Evolutionary conservation across 2,329 filamentous ascomycete species (phyloP), one percentile per base, ranked within the genome.

Genomic region (Trichoderma afroharzianum): DNA sequence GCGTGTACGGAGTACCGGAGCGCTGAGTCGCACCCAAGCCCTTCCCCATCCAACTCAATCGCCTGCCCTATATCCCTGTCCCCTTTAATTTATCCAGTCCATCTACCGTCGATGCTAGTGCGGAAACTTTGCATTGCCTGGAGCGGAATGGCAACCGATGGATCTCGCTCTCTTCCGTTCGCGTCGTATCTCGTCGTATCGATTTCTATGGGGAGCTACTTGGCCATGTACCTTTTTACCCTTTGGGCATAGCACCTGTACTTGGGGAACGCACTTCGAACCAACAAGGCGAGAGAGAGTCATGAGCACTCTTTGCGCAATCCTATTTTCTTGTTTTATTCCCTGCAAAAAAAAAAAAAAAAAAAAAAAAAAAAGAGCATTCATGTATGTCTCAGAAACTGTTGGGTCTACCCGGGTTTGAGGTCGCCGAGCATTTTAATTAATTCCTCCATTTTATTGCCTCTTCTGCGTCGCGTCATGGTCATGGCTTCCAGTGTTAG

Each of bases 81-180:
- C 39, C 67, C 59, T 63, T 70, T 70, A 55, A 55, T 70, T 70
- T 70, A 62, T 55, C 59, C 59, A 70, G 59, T 53, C 43, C 68
- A 70, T 63, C 59, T 71, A 66, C 61, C 68, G 68, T 63, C 68
- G 59, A 64, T 71, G 61, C 61, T 71, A 71, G 68, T 71, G 68
- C 61, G 50, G 68, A 62, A 59, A 50, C 28, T 50, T 50, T 53
- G 67, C 36, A 62, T 69, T 69, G 39, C 43, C 36, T 69, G 63
- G 61, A 62, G 68, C 68, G 61, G 61, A 71, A 64, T 63, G 32
- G 36, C 66, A 36, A 30, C 36, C 33, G 61, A 62, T 63, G 36
- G 64, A 68, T 68, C 64, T 68, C 24, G 53, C 53, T 36, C 64
- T 39, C 11, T 30, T 68, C 18, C 53, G 30, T 47, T 26, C 30